Conservation (phyloP, 2,329 filamentous ascomycete genomes). For the Venturia pyrina region DNA sequence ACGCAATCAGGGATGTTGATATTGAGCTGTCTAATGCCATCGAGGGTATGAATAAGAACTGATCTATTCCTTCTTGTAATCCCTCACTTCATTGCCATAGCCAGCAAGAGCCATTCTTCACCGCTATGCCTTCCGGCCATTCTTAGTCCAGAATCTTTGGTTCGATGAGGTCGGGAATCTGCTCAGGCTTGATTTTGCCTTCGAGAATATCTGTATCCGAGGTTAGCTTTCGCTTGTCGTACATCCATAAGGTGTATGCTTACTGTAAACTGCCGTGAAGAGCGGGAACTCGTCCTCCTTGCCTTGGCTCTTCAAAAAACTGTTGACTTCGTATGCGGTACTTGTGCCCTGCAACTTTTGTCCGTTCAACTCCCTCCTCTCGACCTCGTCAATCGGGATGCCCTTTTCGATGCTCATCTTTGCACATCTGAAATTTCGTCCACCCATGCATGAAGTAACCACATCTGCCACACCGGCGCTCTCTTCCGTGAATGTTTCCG, state of each 20-base stretch:
- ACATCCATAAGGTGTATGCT: constrained; percentile 18
- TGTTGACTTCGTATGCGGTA: constrained; percentile 85
- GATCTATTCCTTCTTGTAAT: too few relatives aligned
- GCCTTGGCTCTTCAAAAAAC: constrained; percentile 70
- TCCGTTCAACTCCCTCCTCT: constrained; percentile 82
- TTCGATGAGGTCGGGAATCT: constrained; percentile 42
- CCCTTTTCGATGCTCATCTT: constrained; percentile 76
- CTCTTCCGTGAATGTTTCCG: constrained; percentile 88
- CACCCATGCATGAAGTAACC: constrained; percentile 86
- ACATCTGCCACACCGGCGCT: constrained; percentile 91
- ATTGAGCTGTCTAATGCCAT: too few relatives aligned
- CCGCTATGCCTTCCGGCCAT: neutral
- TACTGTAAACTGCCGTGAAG: constrained; percentile 74
- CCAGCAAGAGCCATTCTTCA: neutral
- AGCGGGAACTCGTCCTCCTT: constrained; percentile 79
- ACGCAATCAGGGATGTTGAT: too few relatives aligned
- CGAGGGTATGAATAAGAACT: too few relatives aligned
- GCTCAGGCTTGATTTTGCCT: constrained; percentile 64
- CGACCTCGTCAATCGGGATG: constrained; percentile 74
- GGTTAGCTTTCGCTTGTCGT: constrained; percentile 7
- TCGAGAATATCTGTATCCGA: constrained; percentile 58
- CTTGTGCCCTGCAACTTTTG: constrained; percentile 94
- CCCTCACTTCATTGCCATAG: neutral
- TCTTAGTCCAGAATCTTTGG: constrained; percentile 12
- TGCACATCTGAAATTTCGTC: constrained; percentile 89